Base-by-base conservation (phyloP, 2,329 filamentous ascomycete species). In the Pseudogymnoascus sp. region DNA sequence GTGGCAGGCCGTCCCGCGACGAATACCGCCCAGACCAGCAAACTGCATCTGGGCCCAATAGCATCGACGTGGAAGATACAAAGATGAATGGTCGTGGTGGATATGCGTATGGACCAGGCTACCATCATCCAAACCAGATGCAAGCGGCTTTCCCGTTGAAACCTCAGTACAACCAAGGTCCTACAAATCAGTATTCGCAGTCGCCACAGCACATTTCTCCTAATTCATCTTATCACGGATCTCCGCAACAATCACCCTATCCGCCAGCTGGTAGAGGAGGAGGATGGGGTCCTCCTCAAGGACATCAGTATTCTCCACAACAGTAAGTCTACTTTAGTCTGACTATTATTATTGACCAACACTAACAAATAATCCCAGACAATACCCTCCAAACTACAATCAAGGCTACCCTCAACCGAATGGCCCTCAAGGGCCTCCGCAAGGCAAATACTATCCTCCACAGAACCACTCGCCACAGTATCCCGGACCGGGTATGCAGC, bases 221-320 rank as follows among this genome's bases (percentile, higher is more conserved):
- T 18, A 81, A 76, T 61, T 81, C 79, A 60, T 81, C 80, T 16
- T 79, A 82, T 68, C 83, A 85, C 67, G 81, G 81, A 53, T 88
- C 86, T 16, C 84, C 87, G n/a, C 81, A 81, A 65, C 82, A 83
- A 46, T 87, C 86, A 40, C 84, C 86, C 12, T 84, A 88, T 70
- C 78, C 78, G 38, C 78, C 78, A 38, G 76, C 77, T 66, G 78
- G 78, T 59, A 78, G 84, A 73, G 81, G 82, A 73, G 81, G 82
- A 61, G 84, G 84, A 80, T 75, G 74, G 65, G 67, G 68, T 38
- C 71, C 68, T 56, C 67, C 62, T 50, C 79, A 78, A 18, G 81
- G 76, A 66, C 78, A 77, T 64, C 76, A 73, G 64, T 78, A 76
- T 12, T 75, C 78, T 60, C 78, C 79, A 67, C 78, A 81, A 70